Evolutionary conservation across 2,329 filamentous ascomycete species (phyloP), one percentile per base, ranked within the genome.

Genomic region (Penicillium sp.): DNA sequence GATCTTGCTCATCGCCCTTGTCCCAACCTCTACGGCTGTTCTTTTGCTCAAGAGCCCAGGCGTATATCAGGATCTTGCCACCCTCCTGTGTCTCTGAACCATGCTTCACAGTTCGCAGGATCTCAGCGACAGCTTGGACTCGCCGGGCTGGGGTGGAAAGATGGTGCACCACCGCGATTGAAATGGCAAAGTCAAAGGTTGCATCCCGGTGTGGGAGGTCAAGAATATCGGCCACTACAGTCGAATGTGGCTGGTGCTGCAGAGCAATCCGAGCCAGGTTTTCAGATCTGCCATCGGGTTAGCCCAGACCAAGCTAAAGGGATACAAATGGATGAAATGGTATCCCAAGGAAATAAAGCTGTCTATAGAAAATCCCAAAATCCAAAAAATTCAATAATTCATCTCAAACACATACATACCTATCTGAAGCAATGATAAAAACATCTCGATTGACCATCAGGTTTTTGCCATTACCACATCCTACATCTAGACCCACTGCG

Each of bases 391-490:
- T 54, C 13, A 56, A 29, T 13, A 21, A 15, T 12, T 50, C n/a
- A 49, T 47, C 54, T 38, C 17, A 46, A 50, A 52, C 37, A 69
- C 81, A 67, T 86, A 95, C 80, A 67, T 86, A 95, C 80, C 91
- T 85, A 79, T 97, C 94, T 56, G 89, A 93, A 57, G 87, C 93
- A 58, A 97, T 73, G 54, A 97, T 88, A 77, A 90, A 92, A 49
- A 96, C 78, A 67, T 85, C 77, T 23, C 81, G 82, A 76, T 95
- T 95, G 57, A 96, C 89, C 59, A 84, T 80, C 60, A 97, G 80
- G 74, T 97, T 97, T 81, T 97, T 97, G 66, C 94, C 94, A 78
- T 99, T 99, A 59, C 94, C 94, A 77, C 94, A 97, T 60, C 94
- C 94, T 56, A 97, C 82, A 75, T 99, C 94, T 33, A 96, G 82